Base-by-base conservation (phyloP, 495 filamentous ascomycete genomes). In the Parmelia sp. region DNA sequence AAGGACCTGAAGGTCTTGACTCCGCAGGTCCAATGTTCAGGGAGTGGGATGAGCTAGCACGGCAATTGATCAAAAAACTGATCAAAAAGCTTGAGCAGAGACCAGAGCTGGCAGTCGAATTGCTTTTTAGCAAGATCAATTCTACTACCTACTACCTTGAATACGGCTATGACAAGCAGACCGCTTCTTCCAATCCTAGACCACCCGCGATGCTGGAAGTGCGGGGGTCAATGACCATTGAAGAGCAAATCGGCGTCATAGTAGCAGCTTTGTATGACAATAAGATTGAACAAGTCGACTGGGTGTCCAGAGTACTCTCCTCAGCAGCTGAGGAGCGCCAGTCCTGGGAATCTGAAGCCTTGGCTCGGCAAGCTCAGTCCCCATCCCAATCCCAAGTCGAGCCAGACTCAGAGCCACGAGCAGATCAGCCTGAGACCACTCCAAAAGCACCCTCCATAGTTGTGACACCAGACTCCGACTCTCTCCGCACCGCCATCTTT, bases 111-210 rank as follows among this genome's bases (percentile, higher is more conserved):
- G 82, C 90, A 59, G 87, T 92, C 8, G 95, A 98, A 72, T 75
- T 99, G 74, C 79, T 99, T 17, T 99, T 99, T 73, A 92, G 89
- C 72, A 99, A 99, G 75, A 90, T 91, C 69, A 87, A 86, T 62
- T 83, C 83, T 3, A 96, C 92, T 0, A 82, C 87, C 1, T 89
- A 87, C 73, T 97, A 90, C 71, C 81, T 99, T 5, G 90, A 97
- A 71, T 90, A 91, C 71, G 95, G 95, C 8, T 88, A 91, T 68
- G 91, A 96, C 70, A 89, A 88, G 69, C 90, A 92, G 71, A 86
- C 87, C 0, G 70, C 84, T 31, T 80, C 83, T 12, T 74, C 79
- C 19, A 82, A 79, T 40, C 81, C 83, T 44, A 81, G 83, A 65
- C 81, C 89, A 19, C 85, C 88, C 7, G 83, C 90, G 5, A 88